Evolutionary conservation across 768 basidiomycete genomes (phyloP), one percentile per base, ranked within the genome.

Genomic region (Leccinum ochraceum): DNA sequence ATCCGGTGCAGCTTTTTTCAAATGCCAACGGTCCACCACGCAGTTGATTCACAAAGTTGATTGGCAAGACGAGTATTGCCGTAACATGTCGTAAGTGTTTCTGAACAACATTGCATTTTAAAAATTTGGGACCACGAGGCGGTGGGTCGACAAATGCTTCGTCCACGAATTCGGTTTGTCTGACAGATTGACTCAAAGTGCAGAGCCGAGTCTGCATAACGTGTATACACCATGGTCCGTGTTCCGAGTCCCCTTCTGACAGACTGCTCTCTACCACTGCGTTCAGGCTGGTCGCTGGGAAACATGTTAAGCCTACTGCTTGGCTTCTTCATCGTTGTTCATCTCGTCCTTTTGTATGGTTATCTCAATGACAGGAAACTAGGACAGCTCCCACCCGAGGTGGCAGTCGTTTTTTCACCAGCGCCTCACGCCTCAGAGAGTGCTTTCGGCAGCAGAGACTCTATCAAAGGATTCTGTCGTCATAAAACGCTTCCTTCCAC

Each of bases 281-380:
- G 22, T 22, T 34, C 28, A 50, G 20, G 36, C 26, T 16, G 8
- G 49, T 26, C 16, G n/a, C 49, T 44, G 51, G 30, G n/a, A 28
- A 60, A 44, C 44, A 75, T 75, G 70, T n/a, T 62, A n/a, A 36
- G 9, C 44, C 51, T 61, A 5, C 16, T 70, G 14, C 34, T 58
- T 30, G 42, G 53, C 51, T 22, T 64, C 20, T 57, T 63, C 20
- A 17, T 62, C 39, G 14, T 62, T 5, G 39, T 52, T 30, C 44
- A 42, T 17, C 34, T 66, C 1, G n/a, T 63, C 34, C 53, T 66
- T 48, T 60, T 82, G 9, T 86, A 85, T 70, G 69, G 79, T 20
- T 71, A 74, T 26, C 60, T 74, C 58, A 89, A 92, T 66, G 88
- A 89, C 67, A 72, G 65, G 14, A 80, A 81, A 39, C 74, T 91